Conservation (phyloP, 345 rosid genomes). For the Camelina sativa region DNA sequence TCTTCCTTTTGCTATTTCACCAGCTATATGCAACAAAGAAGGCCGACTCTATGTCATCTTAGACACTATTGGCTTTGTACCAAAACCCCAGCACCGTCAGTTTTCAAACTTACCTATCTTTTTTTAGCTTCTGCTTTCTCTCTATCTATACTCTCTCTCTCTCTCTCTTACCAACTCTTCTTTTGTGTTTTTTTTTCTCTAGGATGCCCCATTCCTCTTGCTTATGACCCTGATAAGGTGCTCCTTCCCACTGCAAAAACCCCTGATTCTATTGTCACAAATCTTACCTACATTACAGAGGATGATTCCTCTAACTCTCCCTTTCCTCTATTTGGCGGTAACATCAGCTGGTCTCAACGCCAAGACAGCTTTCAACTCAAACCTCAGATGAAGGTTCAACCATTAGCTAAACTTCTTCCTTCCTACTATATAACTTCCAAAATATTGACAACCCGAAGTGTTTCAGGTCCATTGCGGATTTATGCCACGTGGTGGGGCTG, state of each 20-base stretch:
- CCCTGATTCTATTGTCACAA: slow-evolving; percentile 53
- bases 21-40: slow-evolving; percentile 87
- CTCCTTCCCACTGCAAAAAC: slow-evolving; percentile 70
- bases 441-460: slow-evolving; percentile 15
- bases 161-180: background rate
- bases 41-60: slow-evolving; percentile 70
- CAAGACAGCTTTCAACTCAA: slow-evolving; percentile 76
- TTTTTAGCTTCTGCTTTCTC: slow-evolving; percentile 5
- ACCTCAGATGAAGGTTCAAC: slow-evolving; percentile 74
- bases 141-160: background rate
- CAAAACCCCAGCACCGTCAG: slow-evolving; percentile 82
- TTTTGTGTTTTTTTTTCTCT: slow-evolving; percentile 9
- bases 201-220: slow-evolving; percentile 87
- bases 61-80: slow-evolving; percentile 77
- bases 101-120: background rate
- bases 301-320: slow-evolving; percentile 59
- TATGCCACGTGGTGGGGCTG: slow-evolving; percentile 81
- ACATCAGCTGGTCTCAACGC: slow-evolving; percentile 79
- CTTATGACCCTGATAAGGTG: slow-evolving; percentile 65
- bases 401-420: background rate
- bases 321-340: slow-evolving; percentile 85
- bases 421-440: slow-evolving; percentile 2
- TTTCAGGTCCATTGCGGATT: slow-evolving; percentile 91
- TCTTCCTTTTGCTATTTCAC: slow-evolving; percentile 31
- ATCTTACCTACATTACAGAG: slow-evolving; percentile 64